Conservation (phyloP, 140 eudicot species). For the Stevia rebaudiana region DNA sequence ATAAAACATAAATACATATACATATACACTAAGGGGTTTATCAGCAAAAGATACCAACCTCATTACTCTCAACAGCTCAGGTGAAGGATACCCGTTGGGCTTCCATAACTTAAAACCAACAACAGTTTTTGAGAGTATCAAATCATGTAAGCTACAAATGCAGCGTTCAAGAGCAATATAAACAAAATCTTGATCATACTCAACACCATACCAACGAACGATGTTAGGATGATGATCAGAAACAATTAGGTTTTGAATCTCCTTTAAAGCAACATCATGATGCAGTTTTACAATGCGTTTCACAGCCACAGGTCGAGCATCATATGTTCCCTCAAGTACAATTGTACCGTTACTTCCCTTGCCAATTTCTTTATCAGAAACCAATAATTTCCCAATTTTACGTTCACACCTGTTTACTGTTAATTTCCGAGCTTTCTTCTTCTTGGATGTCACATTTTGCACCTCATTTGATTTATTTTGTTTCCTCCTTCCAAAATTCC, state of each 20-base stretch:
- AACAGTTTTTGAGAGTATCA: conserved; percentile 34
- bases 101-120: conserved; percentile 51
- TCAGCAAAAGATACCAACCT: conserved; percentile 48
- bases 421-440: conserved; percentile 54
- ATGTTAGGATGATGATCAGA: conserved; percentile 92
- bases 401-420: conserved; percentile 32
- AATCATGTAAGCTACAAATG: conserved; percentile 61
- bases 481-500: conserved; percentile 26
- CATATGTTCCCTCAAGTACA: conserved; percentile 77
- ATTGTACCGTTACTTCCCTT: conserved; percentile 94
- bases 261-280: conserved; percentile 85
- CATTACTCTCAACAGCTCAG: conserved; percentile 68
- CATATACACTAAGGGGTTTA: no score
- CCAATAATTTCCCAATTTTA: conserved; percentile 53
- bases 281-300: conserved; percentile 77
- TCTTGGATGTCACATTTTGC: conserved; percentile 46
- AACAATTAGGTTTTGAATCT: conserved; percentile 79
- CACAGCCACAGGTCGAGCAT: conserved; percentile 85
- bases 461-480: conserved; percentile 20
- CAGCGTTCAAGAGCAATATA: conserved; percentile 82
- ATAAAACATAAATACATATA: no score
- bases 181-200: conserved; percentile 78
- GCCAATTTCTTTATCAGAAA: conserved; percentile 65
- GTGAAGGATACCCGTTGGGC: conserved; percentile 76
- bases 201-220: conserved; percentile 83